A percentile compares a stretch with the other conserved stretches of the same genome.
Evolutionary conservation across 2,329 filamentous ascomycete genomes (phyloP).

Genomic region (Lecanosticta acicola): DNA sequence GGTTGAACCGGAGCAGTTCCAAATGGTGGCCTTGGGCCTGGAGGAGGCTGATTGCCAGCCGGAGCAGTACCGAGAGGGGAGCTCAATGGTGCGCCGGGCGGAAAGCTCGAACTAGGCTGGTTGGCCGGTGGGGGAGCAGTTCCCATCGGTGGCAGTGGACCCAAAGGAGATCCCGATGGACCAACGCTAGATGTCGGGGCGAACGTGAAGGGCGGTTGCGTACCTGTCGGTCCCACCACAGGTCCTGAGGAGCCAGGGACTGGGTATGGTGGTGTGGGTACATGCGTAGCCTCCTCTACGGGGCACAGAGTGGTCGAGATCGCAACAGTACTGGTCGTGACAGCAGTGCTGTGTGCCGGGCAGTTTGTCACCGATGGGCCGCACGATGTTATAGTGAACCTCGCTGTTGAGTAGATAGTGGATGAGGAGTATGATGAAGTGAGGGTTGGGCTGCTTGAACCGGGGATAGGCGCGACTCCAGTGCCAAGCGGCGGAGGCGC

Average conservation of each 20-base stretch:
- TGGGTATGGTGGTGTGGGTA: constrained; percentile 5
- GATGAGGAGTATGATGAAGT: constrained; percentile 32
- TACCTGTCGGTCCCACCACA: constrained; percentile 10
- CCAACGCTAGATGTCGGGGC: neutral
- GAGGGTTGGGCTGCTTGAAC: constrained; percentile 22
- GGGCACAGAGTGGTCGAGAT: constrained; percentile 41
- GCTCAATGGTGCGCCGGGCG: neutral
- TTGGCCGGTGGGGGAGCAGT: neutral
- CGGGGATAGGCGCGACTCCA: constrained; percentile 5
- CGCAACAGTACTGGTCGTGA: constrained; percentile 36
- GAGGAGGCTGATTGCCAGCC: neutral
- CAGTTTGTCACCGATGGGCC: constrained; percentile 37
- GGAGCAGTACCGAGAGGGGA: neutral
- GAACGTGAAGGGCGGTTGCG: constrained; percentile 1
- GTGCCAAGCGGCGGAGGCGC: constrained; percentile 1
- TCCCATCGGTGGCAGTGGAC: neutral
- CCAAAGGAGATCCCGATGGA: neutral
- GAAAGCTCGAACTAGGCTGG: too few relatives aligned
- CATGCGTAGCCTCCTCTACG: constrained; percentile 22
- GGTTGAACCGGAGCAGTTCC: too few relatives aligned
- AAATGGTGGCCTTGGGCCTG: too few relatives aligned
- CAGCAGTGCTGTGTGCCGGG: constrained; percentile 31
- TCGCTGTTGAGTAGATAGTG: constrained; percentile 39
- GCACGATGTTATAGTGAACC: constrained; percentile 41
- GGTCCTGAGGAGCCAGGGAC: constrained; percentile 1